phyloP scores from a whole-genome alignment of 2,329 filamentous ascomycete genomes.

The Aspergillus brunneoviolaceus region DNA sequence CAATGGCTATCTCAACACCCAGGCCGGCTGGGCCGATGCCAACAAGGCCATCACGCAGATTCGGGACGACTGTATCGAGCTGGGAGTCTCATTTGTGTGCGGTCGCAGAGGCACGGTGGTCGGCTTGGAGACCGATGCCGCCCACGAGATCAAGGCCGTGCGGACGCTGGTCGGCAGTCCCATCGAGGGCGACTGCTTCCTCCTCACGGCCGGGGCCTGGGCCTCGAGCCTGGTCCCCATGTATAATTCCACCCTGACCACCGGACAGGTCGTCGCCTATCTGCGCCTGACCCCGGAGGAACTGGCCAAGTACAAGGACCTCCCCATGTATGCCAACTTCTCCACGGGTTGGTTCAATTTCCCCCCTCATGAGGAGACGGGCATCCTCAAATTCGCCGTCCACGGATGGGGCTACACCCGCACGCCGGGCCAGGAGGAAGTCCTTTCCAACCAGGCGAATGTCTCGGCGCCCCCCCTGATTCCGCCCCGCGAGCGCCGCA shows the following conservation, averaged over 20 bases:
- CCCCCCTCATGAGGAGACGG: constrained; percentile 36
- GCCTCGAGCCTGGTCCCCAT: constrained; percentile 18
- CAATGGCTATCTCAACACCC: constrained; percentile 20
- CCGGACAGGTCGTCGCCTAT: constrained; percentile 75
- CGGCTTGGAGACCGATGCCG: constrained; percentile 16
- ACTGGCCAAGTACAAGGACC: constrained; percentile 53
- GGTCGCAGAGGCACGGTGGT: constrained; percentile 17
- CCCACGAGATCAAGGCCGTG: constrained; percentile 9
- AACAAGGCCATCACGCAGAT: constrained; percentile 18
- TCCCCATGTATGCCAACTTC: constrained; percentile 58
- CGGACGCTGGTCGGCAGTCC: constrained; percentile 19
- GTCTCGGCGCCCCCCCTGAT: constrained; percentile 23
- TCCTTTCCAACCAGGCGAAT: constrained; percentile 3
- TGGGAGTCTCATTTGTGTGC: constrained; percentile 17
- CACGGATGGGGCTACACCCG: constrained; percentile 64
- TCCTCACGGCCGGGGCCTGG: constrained; percentile 29
- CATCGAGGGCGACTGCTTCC: constrained; percentile 19
- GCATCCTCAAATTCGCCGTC: constrained; percentile 60
- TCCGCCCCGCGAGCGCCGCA: constrained; percentile 23
- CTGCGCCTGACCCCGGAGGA: constrained; percentile 69
- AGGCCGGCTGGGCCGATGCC: constrained; percentile 27
- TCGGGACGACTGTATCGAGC: constrained; percentile 18
- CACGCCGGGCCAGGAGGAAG: neutral
- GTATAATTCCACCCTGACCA: constrained; percentile 57
- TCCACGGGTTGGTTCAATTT: constrained; percentile 51